A percentile compares a stretch with the other conserved stretches of the same genome.
Conservation (phyloP, 2,329 filamentous ascomycete genomes). For the Zymoseptoria tritici region DNA sequence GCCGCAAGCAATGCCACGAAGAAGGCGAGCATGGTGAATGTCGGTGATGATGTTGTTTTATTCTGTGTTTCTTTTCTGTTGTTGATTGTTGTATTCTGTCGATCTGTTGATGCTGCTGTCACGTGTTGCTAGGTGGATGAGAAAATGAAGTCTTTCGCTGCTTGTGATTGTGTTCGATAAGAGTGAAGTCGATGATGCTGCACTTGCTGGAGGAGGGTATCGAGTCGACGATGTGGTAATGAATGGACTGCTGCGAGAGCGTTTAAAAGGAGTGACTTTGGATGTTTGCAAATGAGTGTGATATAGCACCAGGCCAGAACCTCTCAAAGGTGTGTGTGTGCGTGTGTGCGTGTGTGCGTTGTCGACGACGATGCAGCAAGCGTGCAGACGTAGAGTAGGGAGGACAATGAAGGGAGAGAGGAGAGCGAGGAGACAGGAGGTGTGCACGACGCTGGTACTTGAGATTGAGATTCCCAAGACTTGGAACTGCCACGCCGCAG, state of each 20-base stretch:
- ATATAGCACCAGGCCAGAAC: slow-evolving; percentile 21
- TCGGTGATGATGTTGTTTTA: background rate
- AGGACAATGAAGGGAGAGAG: slow-evolving; percentile 1
- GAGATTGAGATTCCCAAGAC: background rate
- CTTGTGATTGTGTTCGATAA: background rate
- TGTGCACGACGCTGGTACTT: slow-evolving; percentile 15
- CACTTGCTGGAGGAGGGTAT: background rate
- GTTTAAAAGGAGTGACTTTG: slow-evolving; percentile 3
- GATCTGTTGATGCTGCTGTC: background rate
- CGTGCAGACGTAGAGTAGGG: background rate
- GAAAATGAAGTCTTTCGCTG: background rate
- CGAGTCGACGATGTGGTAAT: background rate
- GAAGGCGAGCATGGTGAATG: slow-evolving; percentile 13
- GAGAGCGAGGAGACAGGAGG: slow-evolving; percentile 5
- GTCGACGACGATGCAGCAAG: slow-evolving; percentile 8
- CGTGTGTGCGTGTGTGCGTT: slow-evolving; percentile 12
- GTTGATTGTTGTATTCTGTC: slow-evolving; percentile 3
- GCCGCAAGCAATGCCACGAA: slow-evolving; percentile 18
- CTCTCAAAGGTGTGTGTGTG: slow-evolving; percentile 21
- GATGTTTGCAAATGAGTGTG: slow-evolving; percentile 17
- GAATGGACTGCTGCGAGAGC: slow-evolving; percentile 1
- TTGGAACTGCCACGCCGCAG: slow-evolving; percentile 4
- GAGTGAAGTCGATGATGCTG: no score
- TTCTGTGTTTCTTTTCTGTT: slow-evolving; percentile 1
- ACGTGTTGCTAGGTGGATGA: background rate